Evolutionary conservation across 176 grass and related monocot genomes (phyloP), one percentile per base, ranked within the genome.

Genomic region (Carex scoparia): DNA sequence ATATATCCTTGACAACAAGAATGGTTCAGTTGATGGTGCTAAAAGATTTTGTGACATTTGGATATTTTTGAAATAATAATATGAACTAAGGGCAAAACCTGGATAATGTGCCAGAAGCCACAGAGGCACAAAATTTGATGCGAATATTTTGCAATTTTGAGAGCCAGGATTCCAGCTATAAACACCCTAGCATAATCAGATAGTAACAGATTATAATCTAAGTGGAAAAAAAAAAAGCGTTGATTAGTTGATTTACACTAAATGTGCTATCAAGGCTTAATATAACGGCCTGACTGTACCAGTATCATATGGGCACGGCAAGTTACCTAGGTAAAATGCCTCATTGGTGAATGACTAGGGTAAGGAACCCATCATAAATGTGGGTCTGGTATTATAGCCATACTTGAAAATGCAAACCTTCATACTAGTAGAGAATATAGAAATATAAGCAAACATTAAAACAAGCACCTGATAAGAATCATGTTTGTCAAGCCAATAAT

Each of bases 61-160:
- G 28, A 35, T 18, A 3, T 38, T 31, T 83, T 46, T 65, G 18
- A 19, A 85, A 75, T 57, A 72, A 40, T 83, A 78, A 70, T 30
- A 86, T 83, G 11, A 12, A 70, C 3, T 23, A 2, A 10, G 48
- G 28, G 33, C 53, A 31, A 61, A 40, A 94, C 96, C 93, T 84
- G 90, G 71, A 87, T 84, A 40, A 85, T 86, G 83, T 81, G 93
- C 85, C 77, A 89, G 78, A 87, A 92, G 32, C 93, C 96, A 99
- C 18, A 99, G 44, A 18, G 93, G 96, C 54, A 95, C 3, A 57
- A 95, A 99, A 84, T 99, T 99, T 44, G 93, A 95, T 84, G 93
- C 96, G 89, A 95, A 99, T 16, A 86, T 85, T 23, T 86, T 63
- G 23, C 8, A 64, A 55, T 90, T 99, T 23, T 99, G 96, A 42